Base-by-base conservation (phyloP, 1,284 basidiomycete genomes). In the Malassezia equina region DNA sequence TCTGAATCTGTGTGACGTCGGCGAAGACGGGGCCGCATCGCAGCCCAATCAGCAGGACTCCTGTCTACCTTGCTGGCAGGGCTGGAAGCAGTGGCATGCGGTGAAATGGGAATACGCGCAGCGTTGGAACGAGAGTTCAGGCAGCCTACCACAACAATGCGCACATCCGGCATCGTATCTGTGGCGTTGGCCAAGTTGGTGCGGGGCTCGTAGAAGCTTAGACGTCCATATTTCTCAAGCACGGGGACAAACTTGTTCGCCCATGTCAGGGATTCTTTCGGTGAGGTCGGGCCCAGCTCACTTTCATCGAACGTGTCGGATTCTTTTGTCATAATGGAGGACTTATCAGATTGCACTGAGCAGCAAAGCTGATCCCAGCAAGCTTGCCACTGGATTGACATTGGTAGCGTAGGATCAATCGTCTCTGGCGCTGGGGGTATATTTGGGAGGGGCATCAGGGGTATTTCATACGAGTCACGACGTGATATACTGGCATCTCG, bases 301-400 rank as follows among this genome's bases (percentile, higher is more conserved):
- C 24, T 27, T 21, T 24, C 41, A n/a, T 43, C 24, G 7, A 43
- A 25, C 12, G 17, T 13, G 9, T 34, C 17, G 9, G 21, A n/a
- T 12, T 21, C 33, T 34, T 33, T 17, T 3, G 31, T 15, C 11
- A 47, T 15, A 13, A 47, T n/a, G 2, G 46, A 47, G 21, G 15
- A 19, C 3, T 17, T 19, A 32, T 49, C 47, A 4, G 34, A 28
- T 21, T 23, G 21, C 12, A 23, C 9, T 4, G 12, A 23, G 28
- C 49, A 51, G 29, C 49, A 51, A 7, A 51, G 31, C 17, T 51
- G 49, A 6, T 51, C 49, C 49, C 39, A 43, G 24, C 49, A 51
- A 5, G 49, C 49, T n/a, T 31, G 39, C 49, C 49, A 51, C 19
- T 51, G 39, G 1, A 17, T 24, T 7, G n/a, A 9, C 2, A 28